A percentile compares a stretch with the other conserved stretches of the same genome.
Conservation (phyloP, 257 asterid genomes). For the Orobanche coerulescens region DNA sequence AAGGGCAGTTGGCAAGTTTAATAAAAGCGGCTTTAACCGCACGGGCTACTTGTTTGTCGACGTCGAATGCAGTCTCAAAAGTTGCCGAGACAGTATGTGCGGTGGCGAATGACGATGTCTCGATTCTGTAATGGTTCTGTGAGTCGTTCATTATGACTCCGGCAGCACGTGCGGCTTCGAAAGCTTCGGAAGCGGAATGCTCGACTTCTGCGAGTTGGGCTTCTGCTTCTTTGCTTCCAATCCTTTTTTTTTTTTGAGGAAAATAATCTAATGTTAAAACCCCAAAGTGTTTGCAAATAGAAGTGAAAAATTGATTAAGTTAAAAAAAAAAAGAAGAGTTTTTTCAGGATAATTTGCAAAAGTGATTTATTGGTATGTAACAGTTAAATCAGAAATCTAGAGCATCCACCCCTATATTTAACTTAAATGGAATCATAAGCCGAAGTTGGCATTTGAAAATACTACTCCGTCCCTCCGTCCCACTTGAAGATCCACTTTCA, state of each 20-base stretch:
- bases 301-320: no score
- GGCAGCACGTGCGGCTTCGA: slow-evolving; percentile 60
- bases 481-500: no score
- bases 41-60: slow-evolving; percentile 85
- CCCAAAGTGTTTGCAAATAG: no score
- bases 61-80: slow-evolving; percentile 80
- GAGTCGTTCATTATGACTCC: slow-evolving; percentile 79
- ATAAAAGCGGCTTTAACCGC: slow-evolving; percentile 82
- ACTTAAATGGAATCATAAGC: no score
- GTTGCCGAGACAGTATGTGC: slow-evolving; percentile 67
- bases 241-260: slow-evolving; percentile 30
- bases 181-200: slow-evolving; percentile 59
- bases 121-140: slow-evolving; percentile 47
- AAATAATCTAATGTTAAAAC: neutral
- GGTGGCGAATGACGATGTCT: slow-evolving; percentile 37
- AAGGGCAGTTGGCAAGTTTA: slow-evolving; percentile 64
- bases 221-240: slow-evolving; percentile 77
- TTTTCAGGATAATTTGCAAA: no score
- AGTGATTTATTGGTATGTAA: no score
- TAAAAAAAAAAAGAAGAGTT: no score
- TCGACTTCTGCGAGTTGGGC: slow-evolving; percentile 50
- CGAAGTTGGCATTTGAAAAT: no score
- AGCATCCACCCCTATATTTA: no score
- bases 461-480: no score
- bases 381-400: no score